Evolutionary conservation across 768 basidiomycete species (phyloP), one percentile per base, ranked within the genome.

Genomic region (Termitomyces titanicus): DNA sequence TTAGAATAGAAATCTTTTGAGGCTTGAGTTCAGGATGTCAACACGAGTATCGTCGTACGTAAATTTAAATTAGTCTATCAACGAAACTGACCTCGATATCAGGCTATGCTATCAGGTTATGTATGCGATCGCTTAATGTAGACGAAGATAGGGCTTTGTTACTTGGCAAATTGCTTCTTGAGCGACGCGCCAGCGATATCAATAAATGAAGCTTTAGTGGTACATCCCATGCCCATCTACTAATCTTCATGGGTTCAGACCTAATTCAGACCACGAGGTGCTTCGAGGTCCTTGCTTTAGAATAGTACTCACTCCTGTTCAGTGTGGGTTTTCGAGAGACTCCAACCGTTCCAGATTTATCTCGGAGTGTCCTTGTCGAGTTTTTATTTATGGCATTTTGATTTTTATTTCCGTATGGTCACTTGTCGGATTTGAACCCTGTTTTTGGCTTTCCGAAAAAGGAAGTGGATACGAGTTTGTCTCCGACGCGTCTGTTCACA

Each of bases 401-500:
- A 46, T 46, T 18, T 33, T 17, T 47, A 5, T 17, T 12, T 5
- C 20, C 25, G 24, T 25, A 24, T 13, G 42, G 22, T 7, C 15
- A 11, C 8, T 29, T n/a, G 27, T 46, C 10, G 31, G 15, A 20
- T 13, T 46, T 20, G 4, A n/a, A 17, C 17, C n/a, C 15, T 29
- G 12, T 2, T 29, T 47, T 47, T 12, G 11, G 9, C 7, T 35
- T 15, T 49, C 56, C 53, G 17, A 51, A 61, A 52, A 58, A 55
- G 54, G 56, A 53, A 61, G 51, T 51, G 44, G 46, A 9, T 29
- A 25, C 35, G 31, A 44, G 47, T 52, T 54, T 55, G 51, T n/a
- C n/a, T 56, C 58, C 35, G 47, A 61, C 57, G 57, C 54, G 57
- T 56, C 45, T 47, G 35, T 46, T 38, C n/a, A 17, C 39, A 20